Base-by-base conservation (phyloP, 2,329 filamentous ascomycete species). In the Penicillium sp. region DNA sequence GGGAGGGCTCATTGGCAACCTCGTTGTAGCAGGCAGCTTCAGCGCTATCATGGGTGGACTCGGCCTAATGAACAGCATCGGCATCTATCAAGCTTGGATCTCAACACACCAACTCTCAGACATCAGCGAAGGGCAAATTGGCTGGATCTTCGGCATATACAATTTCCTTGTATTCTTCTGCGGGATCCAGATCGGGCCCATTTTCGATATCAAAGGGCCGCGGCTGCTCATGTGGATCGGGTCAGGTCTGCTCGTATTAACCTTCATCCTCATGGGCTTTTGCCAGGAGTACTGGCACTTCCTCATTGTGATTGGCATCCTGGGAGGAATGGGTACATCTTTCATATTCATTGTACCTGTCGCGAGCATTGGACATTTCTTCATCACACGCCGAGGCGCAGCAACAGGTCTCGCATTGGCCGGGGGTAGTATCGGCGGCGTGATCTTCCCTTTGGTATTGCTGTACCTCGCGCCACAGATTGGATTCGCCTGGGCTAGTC, bases 121-220 rank as follows among this genome's bases (percentile, higher is more conserved):
- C 19, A 71, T 70, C 0, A 70, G 64, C 15, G 50, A 54, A 15
- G 60, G 61, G 0, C 58, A 64, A 38, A 74, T 75, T 31, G 75
- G 75, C 0, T 78, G 76, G 76, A 78, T 78, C 21, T 76, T 73
- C 54, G 72, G 74, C 11, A 63, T 69, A 1, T 78, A 73, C 57
- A 70, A 67, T 0, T 78, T 78, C 55, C 71, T 78, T 46, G 59
- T 76, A 11, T 76, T 75, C 34, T 65, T 72, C 57, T 66, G 60
- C 8, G 62, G 63, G 0, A 62, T 68, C 7, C 70, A 74, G 51
- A 61, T 67, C 62, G 72, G 74, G 0, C 75, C 74, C 0, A 68
- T 76, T 4, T 76, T 76, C 57, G 75, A 77, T 50, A 68, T 69
- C 7, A 66, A 71, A 21, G 72, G 74, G 2, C 68, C 31, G 11